Evolutionary conservation across 148 eudicot species (phyloP).

Genomic region (Silene conica): DNA sequence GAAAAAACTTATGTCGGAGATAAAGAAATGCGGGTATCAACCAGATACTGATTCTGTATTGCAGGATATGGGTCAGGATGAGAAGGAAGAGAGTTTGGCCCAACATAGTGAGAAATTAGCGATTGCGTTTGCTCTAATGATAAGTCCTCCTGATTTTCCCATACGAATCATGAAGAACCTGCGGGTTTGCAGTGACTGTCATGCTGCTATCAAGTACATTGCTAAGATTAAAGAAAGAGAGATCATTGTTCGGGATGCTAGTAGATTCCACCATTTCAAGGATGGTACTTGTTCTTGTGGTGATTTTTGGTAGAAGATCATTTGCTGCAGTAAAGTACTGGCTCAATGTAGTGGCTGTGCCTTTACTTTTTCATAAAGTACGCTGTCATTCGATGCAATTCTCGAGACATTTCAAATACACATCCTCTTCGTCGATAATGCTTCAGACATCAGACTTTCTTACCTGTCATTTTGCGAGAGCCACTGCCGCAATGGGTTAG

Average conservation of each 20-base stretch:
- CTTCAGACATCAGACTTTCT: no score
- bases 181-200: constrained; percentile 77
- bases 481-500: no score
- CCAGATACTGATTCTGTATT: constrained; percentile 60
- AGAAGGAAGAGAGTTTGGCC: constrained; percentile 59
- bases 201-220: constrained; percentile 65
- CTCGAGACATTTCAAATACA: no score
- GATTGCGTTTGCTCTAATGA: constrained; percentile 80
- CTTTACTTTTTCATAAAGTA: no score
- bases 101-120: constrained; percentile 84
- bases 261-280: constrained; percentile 88
- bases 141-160: constrained; percentile 51
- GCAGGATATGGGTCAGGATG: constrained; percentile 72
- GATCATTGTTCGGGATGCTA: constrained; percentile 71
- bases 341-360: no score
- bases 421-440: no score
- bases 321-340: neutral
- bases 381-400: no score
- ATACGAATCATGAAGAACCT: constrained; percentile 88
- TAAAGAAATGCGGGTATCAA: constrained; percentile 60
- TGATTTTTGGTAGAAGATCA: constrained; percentile 52
- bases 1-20: constrained; percentile 49
- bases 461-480: no score
- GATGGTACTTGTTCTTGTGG: constrained; percentile 75
- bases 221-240: constrained; percentile 57